Evolutionary conservation across 495 filamentous ascomycete species (phyloP), one percentile per base, ranked within the genome.

Genomic region (Lasiosphaeria ovina): DNA sequence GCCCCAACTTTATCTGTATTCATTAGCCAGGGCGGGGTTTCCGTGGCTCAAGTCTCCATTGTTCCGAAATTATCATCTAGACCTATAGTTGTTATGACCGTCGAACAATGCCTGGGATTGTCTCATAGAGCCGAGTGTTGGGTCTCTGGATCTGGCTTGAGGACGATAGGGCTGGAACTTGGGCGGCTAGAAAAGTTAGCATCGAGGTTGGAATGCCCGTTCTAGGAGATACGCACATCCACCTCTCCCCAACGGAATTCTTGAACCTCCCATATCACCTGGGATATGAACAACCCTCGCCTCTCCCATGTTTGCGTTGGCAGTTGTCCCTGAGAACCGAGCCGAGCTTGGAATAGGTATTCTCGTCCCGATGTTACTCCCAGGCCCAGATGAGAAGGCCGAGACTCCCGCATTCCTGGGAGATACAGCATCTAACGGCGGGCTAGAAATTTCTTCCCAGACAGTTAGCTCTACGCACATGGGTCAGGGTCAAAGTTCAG

Each of bases 61-160:
- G 24, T 24, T 24, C 24, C 2, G 24, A 24, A 24, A 24, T 24
- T 24, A 24, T 24, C n/a, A n/a, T n/a, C n/a, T n/a, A 14, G 12
- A 47, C 6, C 44, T 33, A 32, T 5, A n/a, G 14, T 12, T 14
- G 50, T 14, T 35, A 58, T 31, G 56, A 32, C 35, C 49, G 47
- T 44, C 42, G 35, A 57, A 57, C 33, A 35, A 58, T 58, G n/a
- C 36, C 32, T 33, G 54, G 59, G 24, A 62, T 35, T 32, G 33
- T 50, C 42, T 53, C 59, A 45, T 50, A 51, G 11, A 16, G 24
- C 24, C 16, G 44, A 16, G 59, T 51, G 33, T 32, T 62, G 17
- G 54, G 35, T 17, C 59, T 51, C 12, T 35, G 59, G 40, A 32
- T 34, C 17, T 44, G 6, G 11, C 45, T 52, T 31, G 45, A 14